These are phyloP conservation scores for Cinnamomum chago DNA, from an alignment of 164 flowering plant species.

Conservation along the genomic window DNA sequence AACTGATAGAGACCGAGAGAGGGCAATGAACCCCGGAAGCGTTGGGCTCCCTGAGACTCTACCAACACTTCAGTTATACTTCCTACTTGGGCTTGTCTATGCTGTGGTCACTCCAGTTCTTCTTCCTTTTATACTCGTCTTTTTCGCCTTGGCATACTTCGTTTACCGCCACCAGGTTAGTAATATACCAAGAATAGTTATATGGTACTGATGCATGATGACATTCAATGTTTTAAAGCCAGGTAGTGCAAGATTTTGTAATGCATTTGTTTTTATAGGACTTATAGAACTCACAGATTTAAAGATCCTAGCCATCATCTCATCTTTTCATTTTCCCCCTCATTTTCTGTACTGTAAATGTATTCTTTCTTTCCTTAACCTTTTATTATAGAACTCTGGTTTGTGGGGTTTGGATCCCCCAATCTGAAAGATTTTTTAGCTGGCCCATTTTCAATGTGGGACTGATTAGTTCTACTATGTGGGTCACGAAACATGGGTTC, in stretches of 20 bases:
- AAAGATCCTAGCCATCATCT: not conserved
- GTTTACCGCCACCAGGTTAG: conserved; percentile 97
- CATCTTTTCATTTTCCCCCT: not conserved
- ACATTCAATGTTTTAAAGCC: not conserved
- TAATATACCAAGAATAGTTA: not conserved
- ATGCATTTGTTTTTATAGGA: not conserved
- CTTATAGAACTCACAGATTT: not conserved
- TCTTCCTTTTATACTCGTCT: conserved; percentile 88
- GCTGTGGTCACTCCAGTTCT: conserved; percentile 90
- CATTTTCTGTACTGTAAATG: too few relatives aligned
- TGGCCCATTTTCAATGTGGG: too few relatives aligned
- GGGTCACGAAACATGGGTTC: too few relatives aligned
- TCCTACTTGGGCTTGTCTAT: conserved; percentile 86
- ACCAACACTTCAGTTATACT: conserved; percentile 86
- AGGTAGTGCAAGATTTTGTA: not conserved
- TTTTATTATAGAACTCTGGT: too few relatives aligned
- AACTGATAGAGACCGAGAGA: conserved; percentile 84
- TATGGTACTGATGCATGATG: not conserved
- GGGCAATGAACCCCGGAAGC: conserved; percentile 86
- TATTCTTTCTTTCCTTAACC: too few relatives aligned
- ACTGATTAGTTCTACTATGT: too few relatives aligned
- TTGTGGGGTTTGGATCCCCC: too few relatives aligned
- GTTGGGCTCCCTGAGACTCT: conserved; percentile 66
- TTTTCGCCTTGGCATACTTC: conserved; percentile 87
- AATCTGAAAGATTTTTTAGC: too few relatives aligned